Base-by-base conservation (phyloP, 2,329 filamentous ascomycete genomes). In the Microcyclosporella mali region DNA sequence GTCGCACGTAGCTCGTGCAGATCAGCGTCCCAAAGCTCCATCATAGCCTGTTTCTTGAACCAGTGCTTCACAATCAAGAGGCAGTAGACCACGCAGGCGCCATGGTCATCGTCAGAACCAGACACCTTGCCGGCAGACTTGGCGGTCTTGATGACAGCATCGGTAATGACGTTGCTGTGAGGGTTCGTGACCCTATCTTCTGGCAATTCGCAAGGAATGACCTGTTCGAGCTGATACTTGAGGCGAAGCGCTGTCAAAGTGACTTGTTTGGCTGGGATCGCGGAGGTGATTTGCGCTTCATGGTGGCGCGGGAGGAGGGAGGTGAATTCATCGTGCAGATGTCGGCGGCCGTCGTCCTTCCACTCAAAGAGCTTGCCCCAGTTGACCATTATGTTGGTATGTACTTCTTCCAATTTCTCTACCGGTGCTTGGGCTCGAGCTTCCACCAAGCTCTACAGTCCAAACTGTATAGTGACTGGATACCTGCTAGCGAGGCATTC, bases 11-110 rank as follows among this genome's bases (percentile, higher is more conserved):
- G 70, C 32, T 82, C 69, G 62, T 95, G 87, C 30, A 97, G 72
- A 46, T 88, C 84, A 6, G 89, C 82, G 65, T 98, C 90, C 88
- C 90, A 98, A 2, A 97, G 78, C 71, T 98, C 92, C 6, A 82
- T 65, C 19, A 74, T 50, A 1, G 88, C 81, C 68, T 97, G 89
- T 49, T 79, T 79, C 60, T 79, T 82, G 67, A 95, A 97, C 81
- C 81, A 84, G 56, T 78, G 73, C 57, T 82, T 71, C 56, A 79
- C 81, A 7, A 94, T 78, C 3, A 95, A 74, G 43, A 95, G 70
- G 53, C 85, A 84, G 65, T 81, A 95, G 2, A 94, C 84, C 3
- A 97, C 85, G 56, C 89, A 95, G 9, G 83, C 78, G 25, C 72
- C 72, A 60, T 90, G 73, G 33, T 95, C 78, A 18, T 60, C 58